Percentiles rank a stretch among this genome's conserved stretches.
phyloP scores from a whole-genome alignment of 148 eudicot species.

The Rhododendron griersonianum region DNA sequence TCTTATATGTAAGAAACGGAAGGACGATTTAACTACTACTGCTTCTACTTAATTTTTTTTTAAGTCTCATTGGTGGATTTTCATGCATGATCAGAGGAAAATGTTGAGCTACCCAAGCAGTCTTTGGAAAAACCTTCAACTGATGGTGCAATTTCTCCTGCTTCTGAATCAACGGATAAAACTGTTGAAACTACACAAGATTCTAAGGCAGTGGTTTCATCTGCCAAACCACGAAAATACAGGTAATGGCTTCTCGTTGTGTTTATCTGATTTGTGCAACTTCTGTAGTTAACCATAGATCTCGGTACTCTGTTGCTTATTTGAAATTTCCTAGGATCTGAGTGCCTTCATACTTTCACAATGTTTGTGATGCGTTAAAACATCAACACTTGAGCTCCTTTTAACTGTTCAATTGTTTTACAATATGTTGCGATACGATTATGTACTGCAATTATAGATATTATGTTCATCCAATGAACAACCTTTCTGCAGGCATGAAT shows the following conservation, averaged over 20 bases:
- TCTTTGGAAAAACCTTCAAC: constrained; percentile 20
- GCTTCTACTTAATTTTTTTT: not conserved
- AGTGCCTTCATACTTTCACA: not conserved
- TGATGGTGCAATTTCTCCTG: constrained; percentile 20
- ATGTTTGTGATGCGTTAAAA: not conserved
- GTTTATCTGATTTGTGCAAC: not conserved
- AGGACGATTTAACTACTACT: not conserved
- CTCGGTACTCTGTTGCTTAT: not conserved
- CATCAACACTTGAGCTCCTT: not conserved
- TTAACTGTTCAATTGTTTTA: not conserved
- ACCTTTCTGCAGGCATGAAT: constrained; percentile 75
- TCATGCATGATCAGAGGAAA: constrained; percentile 49
- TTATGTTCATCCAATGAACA: not conserved
- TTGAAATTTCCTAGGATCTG: not conserved
- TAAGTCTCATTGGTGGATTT: constrained; percentile 3
- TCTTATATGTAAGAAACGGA: not conserved
- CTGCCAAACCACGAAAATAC: constrained; percentile 59
- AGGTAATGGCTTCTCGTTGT: constrained; percentile 35
- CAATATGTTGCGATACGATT: not conserved
- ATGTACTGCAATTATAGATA: not conserved
- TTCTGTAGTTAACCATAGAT: not conserved
- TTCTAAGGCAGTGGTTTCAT: constrained; percentile 26
- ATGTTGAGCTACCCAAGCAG: constrained; percentile 32
- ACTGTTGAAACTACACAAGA: constrained; percentile 23
- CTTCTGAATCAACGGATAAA: constrained; percentile 15